Base-by-base conservation (phyloP, 345 rosid genomes). In the Arabidopsis suecica region DNA sequence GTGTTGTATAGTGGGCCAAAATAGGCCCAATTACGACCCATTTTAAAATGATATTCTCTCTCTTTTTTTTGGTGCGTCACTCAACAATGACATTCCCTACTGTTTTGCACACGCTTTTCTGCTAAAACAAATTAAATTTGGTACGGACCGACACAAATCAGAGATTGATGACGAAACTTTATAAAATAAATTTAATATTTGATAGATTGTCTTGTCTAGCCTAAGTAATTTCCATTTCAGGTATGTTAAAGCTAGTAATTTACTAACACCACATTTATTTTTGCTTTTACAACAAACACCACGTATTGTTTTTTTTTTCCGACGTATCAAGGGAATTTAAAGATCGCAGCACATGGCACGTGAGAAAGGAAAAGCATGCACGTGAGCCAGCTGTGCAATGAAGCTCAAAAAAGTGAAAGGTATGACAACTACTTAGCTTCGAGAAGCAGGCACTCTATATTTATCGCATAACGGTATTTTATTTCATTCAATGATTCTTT, bases 341-440 rank as follows among this genome's bases (percentile, higher is more conserved):
- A 62, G 59, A 37, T 37, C 40, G 33, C 69, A 69, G 51, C 80
- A 69, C 75, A 69, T 62, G 78, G 72, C 72, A 68, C 59, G 77
- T 59, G 81, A 79, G 72, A 58, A 72, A 72, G 38, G 68, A 66
- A 56, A 71, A 67, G 56, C 37, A 71, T 47, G 57, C 65, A 42
- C 76, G 82, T 40, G 80, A 78, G 56, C 75, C 80, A 76, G 80
- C 71, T 69, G 79, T 56, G 75, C 61, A 42, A 33, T 54, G 49
- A 60, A 44, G 55, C 79, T 60, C 30, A 4, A 69, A 54, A 63
- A 62, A n/a, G 71, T 62, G 59, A 76, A 38, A 44, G 69, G 28
- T 23, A 23, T 61, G 74, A 69, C 58, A 69, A 61, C 65, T 62
- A 69, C 59, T 69, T 69, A 23, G 70, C 80, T 76, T 76, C 65